Evolutionary conservation across 1,284 basidiomycete species (phyloP), one percentile per base, ranked within the genome.

Genomic region (Coniferiporia weirii): DNA sequence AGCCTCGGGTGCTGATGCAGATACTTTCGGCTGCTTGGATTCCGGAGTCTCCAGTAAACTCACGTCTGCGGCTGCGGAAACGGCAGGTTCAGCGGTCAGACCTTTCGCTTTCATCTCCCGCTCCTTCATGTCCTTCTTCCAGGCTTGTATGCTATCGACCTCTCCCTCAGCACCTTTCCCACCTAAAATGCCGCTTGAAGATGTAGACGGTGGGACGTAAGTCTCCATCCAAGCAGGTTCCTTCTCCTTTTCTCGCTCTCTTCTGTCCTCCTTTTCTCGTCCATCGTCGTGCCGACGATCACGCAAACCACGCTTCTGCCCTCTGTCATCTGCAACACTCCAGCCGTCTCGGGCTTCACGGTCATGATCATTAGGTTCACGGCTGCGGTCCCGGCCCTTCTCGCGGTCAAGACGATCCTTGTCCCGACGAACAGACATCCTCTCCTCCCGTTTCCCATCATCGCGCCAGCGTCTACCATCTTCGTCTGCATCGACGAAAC

Each of bases 191-290:
- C 84, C 86, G 57, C 75, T 73, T 45, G 74, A 75, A n/a, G 79
- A 69, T 45, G 78, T 76, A 47, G 72, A 75, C 2, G 65, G 48
- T 19, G 88, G 85, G 63, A 89, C 79, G 67, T 92, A 91, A n/a
- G 89, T 85, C 64, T 91, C 90, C 89, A 94, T 93, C 91, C 91
- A 94, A 15, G 91, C 91, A 19, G 91, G 92, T 68, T 93, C 89
- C 66, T 86, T 91, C 74, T 90, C 89, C 68, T 80, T 84, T 66
- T 85, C 84, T 63, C 79, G 73, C 51, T 83, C 82, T 50, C 75
- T 83, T 60, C 76, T 76, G 45, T 82, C 81, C 66, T 78, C 81
- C 19, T 70, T 72, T 35, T 87, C 85, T 43, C 68, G 70, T n/a
- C 64, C 68, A 56, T 69, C 67, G 13, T 72, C 77, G 47, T 70